Conservation (phyloP, 768 basidiomycete species). For the Tephrocybe sp. region DNA sequence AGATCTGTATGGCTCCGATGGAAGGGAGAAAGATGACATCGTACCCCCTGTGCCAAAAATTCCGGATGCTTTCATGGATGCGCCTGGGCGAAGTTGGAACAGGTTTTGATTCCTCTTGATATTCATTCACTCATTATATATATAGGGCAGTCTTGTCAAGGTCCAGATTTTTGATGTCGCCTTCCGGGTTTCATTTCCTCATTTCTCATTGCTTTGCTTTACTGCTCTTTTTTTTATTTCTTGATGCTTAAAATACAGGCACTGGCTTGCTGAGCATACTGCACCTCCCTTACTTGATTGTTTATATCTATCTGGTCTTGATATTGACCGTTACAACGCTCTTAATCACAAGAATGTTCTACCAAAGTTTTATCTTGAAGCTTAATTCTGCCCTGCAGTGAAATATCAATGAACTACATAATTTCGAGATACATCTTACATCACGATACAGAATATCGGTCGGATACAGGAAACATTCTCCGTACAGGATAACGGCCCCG, state of each 20-base stretch:
- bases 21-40: conserved; percentile 29
- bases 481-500: no score
- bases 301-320: neutral
- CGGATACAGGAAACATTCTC: no score
- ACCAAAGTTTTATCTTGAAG: no score
- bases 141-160: neutral
- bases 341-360: no score
- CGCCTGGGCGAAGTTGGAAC: conserved; percentile 26
- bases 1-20: conserved; percentile 44
- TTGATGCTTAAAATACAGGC: conserved; percentile 4
- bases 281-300: neutral
- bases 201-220: neutral
- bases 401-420: no score
- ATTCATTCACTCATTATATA: no score
- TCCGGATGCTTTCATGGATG: conserved; percentile 29
- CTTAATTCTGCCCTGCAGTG: no score
- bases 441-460: no score
- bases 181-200: conserved; percentile 8
- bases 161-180: neutral
- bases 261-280: conserved; percentile 12
- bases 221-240: neutral
- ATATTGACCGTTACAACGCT: no score
- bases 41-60: conserved; percentile 47
- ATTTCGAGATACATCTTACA: no score
- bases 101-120: conserved; percentile 28